Evolutionary conservation across 305 asterid species (phyloP).

Genomic region (Rubia balearica): DNA sequence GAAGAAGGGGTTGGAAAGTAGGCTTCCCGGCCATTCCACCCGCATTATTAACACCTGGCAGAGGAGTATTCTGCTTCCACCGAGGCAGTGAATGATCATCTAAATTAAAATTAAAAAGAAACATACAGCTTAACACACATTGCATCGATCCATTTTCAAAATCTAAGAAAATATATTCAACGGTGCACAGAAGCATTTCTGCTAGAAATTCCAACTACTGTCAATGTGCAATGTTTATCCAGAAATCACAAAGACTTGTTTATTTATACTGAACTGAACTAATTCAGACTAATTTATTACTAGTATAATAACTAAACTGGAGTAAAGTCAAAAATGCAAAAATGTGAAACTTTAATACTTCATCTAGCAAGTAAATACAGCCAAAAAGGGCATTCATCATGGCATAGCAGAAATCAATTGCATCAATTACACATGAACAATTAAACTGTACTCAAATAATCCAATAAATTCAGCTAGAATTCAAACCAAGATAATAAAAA

Average conservation of each 20-base stretch:
- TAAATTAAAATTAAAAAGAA: neutral
- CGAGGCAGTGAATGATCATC: slow-evolving; percentile 31
- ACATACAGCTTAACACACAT: neutral
- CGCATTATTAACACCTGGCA: slow-evolving; percentile 23
- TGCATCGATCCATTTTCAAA: neutral
- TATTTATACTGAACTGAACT: neutral
- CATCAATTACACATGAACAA: neutral
- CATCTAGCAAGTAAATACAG: neutral
- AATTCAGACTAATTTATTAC: neutral
- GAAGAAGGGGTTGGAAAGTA: slow-evolving; percentile 20
- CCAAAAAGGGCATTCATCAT: neutral
- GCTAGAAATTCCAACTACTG: neutral
- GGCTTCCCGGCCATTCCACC: slow-evolving; percentile 27
- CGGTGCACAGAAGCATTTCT: neutral
- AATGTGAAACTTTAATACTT: neutral
- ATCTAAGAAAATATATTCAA: slow-evolving; percentile 21
- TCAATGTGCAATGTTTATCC: neutral
- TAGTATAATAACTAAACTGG: neutral
- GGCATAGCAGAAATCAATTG: neutral
- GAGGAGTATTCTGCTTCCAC: slow-evolving; percentile 31
- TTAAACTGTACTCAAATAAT: neutral
- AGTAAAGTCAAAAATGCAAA: neutral
- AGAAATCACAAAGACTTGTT: neutral
- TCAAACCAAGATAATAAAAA: neutral
- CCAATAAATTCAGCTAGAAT: neutral